Conservation (phyloP, 2,329 filamentous ascomycete species). For the Sclerotinia borealis region DNA sequence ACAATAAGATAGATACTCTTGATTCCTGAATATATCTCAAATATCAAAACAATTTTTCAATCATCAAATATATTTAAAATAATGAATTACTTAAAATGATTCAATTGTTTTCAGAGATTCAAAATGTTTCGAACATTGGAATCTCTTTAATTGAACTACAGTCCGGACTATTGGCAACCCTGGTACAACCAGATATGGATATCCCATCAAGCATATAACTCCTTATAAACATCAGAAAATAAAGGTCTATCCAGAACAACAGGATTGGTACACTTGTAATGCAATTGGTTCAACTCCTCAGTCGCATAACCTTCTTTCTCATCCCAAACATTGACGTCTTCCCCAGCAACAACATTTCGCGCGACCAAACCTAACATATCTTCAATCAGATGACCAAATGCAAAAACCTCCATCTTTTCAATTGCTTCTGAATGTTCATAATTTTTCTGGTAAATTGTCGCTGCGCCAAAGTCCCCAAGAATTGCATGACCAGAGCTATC, state of each 20-base stretch:
- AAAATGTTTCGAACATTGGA: too few species aligned
- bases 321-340: conserved; percentile 17
- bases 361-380: conserved; percentile 37
- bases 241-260: conserved; percentile 27
- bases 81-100: too few species aligned
- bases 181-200: too few species aligned
- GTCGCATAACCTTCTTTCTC: conserved; percentile 29
- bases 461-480: conserved; percentile 43
- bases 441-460: conserved; percentile 38
- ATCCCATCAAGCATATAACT: conserved; percentile 3
- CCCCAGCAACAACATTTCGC: conserved; percentile 12
- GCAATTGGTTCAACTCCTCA: conserved; percentile 26
- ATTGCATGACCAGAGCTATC: conserved; percentile 38
- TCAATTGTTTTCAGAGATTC: too few species aligned
- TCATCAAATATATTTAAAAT: too few species aligned
- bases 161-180: too few species aligned
- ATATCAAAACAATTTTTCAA: too few species aligned
- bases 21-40: too few species aligned
- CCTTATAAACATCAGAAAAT: conserved; percentile 24
- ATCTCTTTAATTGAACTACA: too few species aligned
- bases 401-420: conserved; percentile 42
- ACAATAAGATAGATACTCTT: too few species aligned
- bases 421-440: conserved; percentile 26
- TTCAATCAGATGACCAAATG: conserved; percentile 43
- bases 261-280: conserved; percentile 29